Evolutionary conservation across 2,329 filamentous ascomycete species (phyloP).

Genomic region (Penicillium sp.): DNA sequence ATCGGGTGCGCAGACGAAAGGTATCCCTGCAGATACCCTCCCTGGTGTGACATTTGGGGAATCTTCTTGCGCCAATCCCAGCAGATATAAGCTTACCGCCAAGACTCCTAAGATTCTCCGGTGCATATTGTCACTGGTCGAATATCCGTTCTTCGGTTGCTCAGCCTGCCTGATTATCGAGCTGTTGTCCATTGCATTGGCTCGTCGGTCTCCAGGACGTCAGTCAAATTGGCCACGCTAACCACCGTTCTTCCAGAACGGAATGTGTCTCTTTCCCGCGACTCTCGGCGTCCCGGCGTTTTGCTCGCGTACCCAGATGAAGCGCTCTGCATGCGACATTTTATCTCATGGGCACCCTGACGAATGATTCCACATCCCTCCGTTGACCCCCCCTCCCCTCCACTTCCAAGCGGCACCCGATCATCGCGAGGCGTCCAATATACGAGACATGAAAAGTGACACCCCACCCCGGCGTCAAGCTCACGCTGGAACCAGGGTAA

Average conservation of each 20-base stretch:
- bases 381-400: not conserved
- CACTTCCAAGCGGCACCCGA: not conserved
- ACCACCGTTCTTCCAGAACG: constrained; percentile 11
- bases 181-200: constrained; percentile 6
- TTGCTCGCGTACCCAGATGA: not conserved
- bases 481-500: not conserved
- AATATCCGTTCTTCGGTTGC: constrained; percentile 1
- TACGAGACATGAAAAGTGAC: constrained; percentile 9
- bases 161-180: not conserved
- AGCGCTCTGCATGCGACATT: constrained; percentile 1
- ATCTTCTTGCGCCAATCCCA: not conserved
- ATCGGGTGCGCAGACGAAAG: not conserved
- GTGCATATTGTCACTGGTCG: constrained; percentile 14
- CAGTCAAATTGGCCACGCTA: constrained; percentile 7
- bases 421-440: constrained; percentile 17
- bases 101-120: constrained; percentile 17
- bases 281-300: constrained; percentile 1
- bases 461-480: constrained; percentile 6
- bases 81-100: constrained; percentile 26
- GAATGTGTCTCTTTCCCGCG: constrained; percentile 1
- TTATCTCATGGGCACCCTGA: not conserved
- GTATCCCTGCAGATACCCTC: constrained; percentile 1
- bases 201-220: not conserved
- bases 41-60: not conserved
- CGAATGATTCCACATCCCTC: not conserved